Evolutionary conservation across 495 filamentous ascomycete species (phyloP).

Genomic region (Xylaria cubensis): DNA sequence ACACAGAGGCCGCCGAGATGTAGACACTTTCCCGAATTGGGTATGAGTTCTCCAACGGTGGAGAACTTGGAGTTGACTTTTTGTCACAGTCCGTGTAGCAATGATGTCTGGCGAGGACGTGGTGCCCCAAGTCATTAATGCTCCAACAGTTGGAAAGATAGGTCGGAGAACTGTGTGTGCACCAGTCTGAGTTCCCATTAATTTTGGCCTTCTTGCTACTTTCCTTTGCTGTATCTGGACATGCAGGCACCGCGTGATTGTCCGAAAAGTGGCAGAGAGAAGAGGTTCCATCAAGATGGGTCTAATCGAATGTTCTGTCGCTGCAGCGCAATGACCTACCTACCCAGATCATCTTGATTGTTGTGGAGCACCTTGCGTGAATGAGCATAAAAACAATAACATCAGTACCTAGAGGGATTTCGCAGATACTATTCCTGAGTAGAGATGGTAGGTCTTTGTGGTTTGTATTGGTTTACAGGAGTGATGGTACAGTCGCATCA

Average conservation of each 20-base stretch:
- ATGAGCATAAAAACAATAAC: background rate
- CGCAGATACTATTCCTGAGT: too few species aligned
- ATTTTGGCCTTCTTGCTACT: too few species aligned
- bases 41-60: slow-evolving; percentile 1
- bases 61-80: background rate
- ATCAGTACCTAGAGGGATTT: background rate
- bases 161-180: background rate
- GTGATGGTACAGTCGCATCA: background rate
- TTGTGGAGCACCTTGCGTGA: background rate
- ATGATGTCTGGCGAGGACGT: background rate
- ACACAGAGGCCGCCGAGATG: background rate
- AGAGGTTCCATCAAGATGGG: background rate
- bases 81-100: slow-evolving; percentile 1
- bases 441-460: background rate
- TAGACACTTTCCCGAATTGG: background rate
- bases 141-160: background rate
- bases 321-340: background rate
- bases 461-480: background rate
- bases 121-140: background rate
- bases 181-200: background rate
- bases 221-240: background rate
- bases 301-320: slow-evolving; percentile 5
- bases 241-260: background rate
- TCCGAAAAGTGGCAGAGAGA: background rate
- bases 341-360: background rate